Percentiles rank a stretch among this genome's conserved stretches.
These are phyloP conservation scores for Microsporum canis DNA, from an alignment of 2,329 filamentous ascomycete genomes.

Conservation along the genomic window DNA sequence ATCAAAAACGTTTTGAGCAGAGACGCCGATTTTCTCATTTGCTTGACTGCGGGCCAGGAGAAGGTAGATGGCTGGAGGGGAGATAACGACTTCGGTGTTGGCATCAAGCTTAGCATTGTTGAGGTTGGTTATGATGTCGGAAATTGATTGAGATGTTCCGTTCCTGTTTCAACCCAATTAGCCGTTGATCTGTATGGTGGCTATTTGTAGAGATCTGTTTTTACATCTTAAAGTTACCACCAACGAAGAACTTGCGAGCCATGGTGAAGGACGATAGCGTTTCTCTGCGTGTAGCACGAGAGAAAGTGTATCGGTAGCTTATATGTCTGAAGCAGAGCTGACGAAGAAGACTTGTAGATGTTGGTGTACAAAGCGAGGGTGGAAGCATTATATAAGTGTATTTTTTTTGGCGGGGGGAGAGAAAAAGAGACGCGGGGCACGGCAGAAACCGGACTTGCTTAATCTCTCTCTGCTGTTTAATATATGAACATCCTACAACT, in stretches of 20 bases:
- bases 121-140: constrained; percentile 77
- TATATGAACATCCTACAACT: background rate
- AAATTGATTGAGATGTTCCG: constrained; percentile 79
- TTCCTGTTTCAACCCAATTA: constrained; percentile 53
- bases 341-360: background rate
- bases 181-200: background rate
- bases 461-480: background rate
- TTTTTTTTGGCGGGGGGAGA: background rate
- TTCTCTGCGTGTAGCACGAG: background rate
- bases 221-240: constrained; percentile 99
- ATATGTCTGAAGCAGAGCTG: background rate
- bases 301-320: background rate
- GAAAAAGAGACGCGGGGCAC: background rate
- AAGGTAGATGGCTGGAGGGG: constrained; percentile 84
- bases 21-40: constrained; percentile 65
- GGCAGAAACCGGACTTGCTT: background rate
- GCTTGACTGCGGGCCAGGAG: constrained; percentile 71
- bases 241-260: constrained; percentile 94
- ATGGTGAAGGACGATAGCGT: constrained; percentile 41
- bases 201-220: constrained; percentile 21
- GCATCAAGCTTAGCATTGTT: constrained; percentile 63
- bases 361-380: background rate
- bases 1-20: constrained; percentile 94
- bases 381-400: background rate
- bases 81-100: constrained; percentile 75